These are phyloP conservation scores for Fusarium citri DNA, from an alignment of 2,329 filamentous ascomycete genomes.

Conservation along the genomic window DNA sequence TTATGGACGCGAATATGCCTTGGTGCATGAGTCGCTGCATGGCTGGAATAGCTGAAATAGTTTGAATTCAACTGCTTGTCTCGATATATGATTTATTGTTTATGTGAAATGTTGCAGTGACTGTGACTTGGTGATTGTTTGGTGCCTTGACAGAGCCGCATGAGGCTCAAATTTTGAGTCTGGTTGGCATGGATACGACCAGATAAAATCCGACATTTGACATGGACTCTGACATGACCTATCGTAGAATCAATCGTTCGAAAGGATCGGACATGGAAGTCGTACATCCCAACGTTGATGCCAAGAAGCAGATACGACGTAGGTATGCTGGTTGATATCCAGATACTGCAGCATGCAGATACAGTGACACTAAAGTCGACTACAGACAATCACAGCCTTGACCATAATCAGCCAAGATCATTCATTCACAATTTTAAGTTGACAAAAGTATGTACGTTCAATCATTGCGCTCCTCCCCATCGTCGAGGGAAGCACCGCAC, in stretches of 20 bases:
- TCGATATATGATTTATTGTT: not conserved
- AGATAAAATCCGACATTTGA: not conserved
- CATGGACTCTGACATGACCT: not conserved
- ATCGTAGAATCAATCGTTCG: not conserved
- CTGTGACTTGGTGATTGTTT: not conserved
- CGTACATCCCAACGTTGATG: not conserved
- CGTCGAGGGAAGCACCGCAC: conserved; percentile 65
- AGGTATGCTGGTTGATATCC: not conserved
- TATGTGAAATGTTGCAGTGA: not conserved
- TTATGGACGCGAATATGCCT: conserved; percentile 28
- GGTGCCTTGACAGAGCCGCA: not conserved
- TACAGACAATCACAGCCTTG: conserved; percentile 2
- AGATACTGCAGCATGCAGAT: not conserved
- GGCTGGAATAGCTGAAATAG: conserved; percentile 29
- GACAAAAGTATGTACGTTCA: conserved; percentile 62
- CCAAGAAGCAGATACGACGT: not conserved
- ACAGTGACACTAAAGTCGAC: not conserved
- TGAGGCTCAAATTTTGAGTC: not conserved
- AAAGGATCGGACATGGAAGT: not conserved
- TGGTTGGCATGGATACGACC: not conserved
- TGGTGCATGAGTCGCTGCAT: conserved; percentile 28
- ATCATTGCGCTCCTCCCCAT: conserved; percentile 71
- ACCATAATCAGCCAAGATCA: not conserved
- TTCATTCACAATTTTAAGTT: conserved; percentile 13
- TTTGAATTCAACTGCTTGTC: conserved; percentile 40